Evolutionary conservation across 305 asterid species (phyloP), one percentile per base, ranked within the genome.

Genomic region (Euphrasia arctica): DNA sequence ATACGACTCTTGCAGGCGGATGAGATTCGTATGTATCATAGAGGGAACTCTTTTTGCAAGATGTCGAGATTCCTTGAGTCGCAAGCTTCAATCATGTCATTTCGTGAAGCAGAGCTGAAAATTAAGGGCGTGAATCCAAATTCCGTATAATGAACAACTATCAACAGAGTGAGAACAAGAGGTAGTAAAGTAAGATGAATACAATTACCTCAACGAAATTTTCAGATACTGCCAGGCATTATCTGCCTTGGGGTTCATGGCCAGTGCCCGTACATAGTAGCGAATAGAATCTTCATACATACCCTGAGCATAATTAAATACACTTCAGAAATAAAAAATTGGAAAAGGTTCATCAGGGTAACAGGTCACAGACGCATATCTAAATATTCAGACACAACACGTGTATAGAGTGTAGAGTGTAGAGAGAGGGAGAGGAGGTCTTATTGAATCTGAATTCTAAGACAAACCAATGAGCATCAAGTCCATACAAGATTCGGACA

Each of bases 141-240:
- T 51, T 68, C 55, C 1, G 54, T 47, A 58, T 34, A 60, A 7
- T 8, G 43, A 58, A 27, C 15, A 67, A 50, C 6, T 63, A 58
- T 66, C 22, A 62, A 31, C 27, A 6, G 56, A 49, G 36, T 32
- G 22, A 29, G 48, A 57, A 58, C 25, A 34, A 25, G 31, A 54
- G 43, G 43, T 39, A 39, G 43, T 39, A 39, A 39, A 7, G 2
- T 59, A 39, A 43, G 27, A 52, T 41, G 67, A 48, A 69, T 68
- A 8, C 32, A 72, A 49, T 47, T 85, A 91, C 98, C 98, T 89
- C 80, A 91, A 72, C 27, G 98, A 91, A 64, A 94, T 89, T 83
- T 95, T 80, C 87, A 94, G 72, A 82, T 91, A 94, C 65, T 91
- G 99, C 99, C 99, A 94, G 50, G 97, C 98, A 64, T 81, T 83